A percentile compares a stretch with the other conserved stretches of the same genome.
Conservation (phyloP, 2,329 filamentous ascomycete species). For the Orbilia ellipsospora region DNA sequence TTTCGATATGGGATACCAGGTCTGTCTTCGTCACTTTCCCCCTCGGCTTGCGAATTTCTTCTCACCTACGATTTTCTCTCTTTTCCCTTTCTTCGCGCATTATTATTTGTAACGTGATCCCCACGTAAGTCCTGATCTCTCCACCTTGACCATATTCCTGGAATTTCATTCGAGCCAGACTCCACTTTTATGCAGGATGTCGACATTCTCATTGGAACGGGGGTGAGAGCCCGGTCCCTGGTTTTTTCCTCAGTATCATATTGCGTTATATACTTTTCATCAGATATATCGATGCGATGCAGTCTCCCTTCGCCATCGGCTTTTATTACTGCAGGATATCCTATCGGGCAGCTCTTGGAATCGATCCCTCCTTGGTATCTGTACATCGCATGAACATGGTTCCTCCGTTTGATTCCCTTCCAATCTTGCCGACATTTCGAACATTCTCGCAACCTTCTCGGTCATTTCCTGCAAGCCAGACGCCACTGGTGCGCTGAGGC, state of each 20-base stretch:
- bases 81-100: not conserved
- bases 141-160: conserved; percentile 50
- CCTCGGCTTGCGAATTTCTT: conserved; percentile 10
- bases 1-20: conserved; percentile 39
- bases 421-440: too few relatives aligned
- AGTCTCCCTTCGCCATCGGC: conserved; percentile 1
- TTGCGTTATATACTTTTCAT: conserved; percentile 34
- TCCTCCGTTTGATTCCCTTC: too few relatives aligned
- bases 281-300: conserved; percentile 5
- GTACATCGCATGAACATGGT: too few relatives aligned
- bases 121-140: conserved; percentile 36
- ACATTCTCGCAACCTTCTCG: too few relatives aligned
- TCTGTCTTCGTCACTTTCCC: conserved; percentile 14
- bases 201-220: conserved; percentile 55
- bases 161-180: conserved; percentile 49
- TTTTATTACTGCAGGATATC: conserved; percentile 1
- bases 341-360: not conserved
- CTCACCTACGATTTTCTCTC: not conserved
- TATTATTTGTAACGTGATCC: conserved; percentile 35
- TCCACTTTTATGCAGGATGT: conserved; percentile 54
- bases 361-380: too few relatives aligned
- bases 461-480: conserved; percentile 44
- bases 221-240: conserved; percentile 21
- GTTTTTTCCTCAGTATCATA: conserved; percentile 15
- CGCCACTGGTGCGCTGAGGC: conserved; percentile 24